Evolutionary conservation across 805 yeast genomes (phyloP).

Genomic region (Komagataella ulmi): DNA sequence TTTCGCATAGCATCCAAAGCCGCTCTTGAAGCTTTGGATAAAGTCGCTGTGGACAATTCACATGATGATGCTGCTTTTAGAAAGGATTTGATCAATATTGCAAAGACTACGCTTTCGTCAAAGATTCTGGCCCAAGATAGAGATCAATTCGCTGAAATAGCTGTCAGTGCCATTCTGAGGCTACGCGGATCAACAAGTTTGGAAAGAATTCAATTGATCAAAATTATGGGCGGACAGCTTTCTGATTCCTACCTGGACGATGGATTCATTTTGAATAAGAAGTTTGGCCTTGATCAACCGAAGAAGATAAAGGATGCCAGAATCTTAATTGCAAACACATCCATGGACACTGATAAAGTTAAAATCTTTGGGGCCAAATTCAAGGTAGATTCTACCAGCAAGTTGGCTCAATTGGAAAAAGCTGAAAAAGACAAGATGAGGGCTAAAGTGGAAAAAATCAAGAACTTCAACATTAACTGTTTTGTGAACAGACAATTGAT

Average conservation of each 20-base stretch:
- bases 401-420: slow-evolving; percentile 84
- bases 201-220: slow-evolving; percentile 86
- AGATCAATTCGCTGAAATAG: slow-evolving; percentile 74
- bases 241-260: slow-evolving; percentile 90
- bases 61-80: slow-evolving; percentile 45
- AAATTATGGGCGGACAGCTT: slow-evolving; percentile 86
- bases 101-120: slow-evolving; percentile 87
- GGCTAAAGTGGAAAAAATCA: slow-evolving; percentile 75
- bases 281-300: slow-evolving; percentile 91
- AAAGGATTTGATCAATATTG: slow-evolving; percentile 71
- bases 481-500: slow-evolving; percentile 94
- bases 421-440: slow-evolving; percentile 94
- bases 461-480: slow-evolving; percentile 67
- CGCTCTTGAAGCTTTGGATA: slow-evolving; percentile 73
- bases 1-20: slow-evolving; percentile 77
- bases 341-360: slow-evolving; percentile 95
- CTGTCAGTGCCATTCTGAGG: slow-evolving; percentile 88
- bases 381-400: slow-evolving; percentile 89
- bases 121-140: slow-evolving; percentile 93
- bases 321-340: slow-evolving; percentile 87
- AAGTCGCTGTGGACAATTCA: slow-evolving; percentile 64
- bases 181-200: slow-evolving; percentile 78
- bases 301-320: slow-evolving; percentile 71
- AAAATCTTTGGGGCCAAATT: slow-evolving; percentile 96
- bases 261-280: slow-evolving; percentile 86